Base-by-base conservation (phyloP, 2,329 filamentous ascomycete species). In the Neonectria magnoliae region DNA sequence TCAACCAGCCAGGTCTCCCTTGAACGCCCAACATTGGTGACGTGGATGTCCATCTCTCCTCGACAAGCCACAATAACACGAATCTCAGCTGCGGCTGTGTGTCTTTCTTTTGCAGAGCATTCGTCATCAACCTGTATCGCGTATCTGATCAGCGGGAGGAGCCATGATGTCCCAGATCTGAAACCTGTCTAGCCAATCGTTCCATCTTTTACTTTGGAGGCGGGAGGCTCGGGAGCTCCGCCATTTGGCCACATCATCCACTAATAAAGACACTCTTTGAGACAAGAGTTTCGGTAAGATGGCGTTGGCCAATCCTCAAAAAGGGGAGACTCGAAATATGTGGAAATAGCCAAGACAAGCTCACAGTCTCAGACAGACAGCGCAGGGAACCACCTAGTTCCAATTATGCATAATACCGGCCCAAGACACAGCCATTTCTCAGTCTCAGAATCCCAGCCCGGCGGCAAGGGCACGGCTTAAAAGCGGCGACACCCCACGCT, bases 401-500 rank as follows among this genome's bases (percentile, higher is more conserved):
- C 16, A 33, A 31, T 50, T 50, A 50, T 63, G 60, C 60, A 63
- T 63, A 63, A 63, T 44, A 18, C 18, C 38, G 33, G 8, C 10
- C 27, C 33, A 61, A 56, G 33, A 42, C 29, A 42, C 18, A n/a
- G 18, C 9, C 57, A 9, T 20, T 13, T 27, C 16, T 33, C 38
- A 42, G 38, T 36, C 16, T 33, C 38, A 42, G n/a, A 45, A 25
- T 33, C 54, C 10, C 9, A 29, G 9, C 16, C 20, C 6, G 55
- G 33, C 16, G 31, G 14, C 44, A 38, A 38, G 36, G 33, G 33
- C 14, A 2, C 13, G 25, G 25, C 25, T 27, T n/a, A 48, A 63
- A 63, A 63, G 60, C 60, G 60, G 60, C 60, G 50, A 58, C 11
- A 25, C 13, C 25, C 55, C 38, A 53, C 55, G 45, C 45, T 57